Evolutionary conservation across 441 rosid species (phyloP).

Genomic region (Gossypium aridum): DNA sequence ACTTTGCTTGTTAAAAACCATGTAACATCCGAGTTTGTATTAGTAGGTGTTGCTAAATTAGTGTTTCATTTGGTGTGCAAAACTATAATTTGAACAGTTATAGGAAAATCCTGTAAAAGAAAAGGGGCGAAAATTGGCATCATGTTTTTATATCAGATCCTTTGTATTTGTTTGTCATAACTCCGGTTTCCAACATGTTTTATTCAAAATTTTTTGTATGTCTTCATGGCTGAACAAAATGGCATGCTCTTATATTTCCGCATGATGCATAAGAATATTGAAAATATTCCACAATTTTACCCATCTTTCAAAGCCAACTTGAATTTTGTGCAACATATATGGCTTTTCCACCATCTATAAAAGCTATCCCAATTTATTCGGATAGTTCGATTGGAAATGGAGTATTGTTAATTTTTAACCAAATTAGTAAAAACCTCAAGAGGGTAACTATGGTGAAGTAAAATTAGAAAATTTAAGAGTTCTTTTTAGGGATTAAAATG

Average conservation of each 20-base stretch:
- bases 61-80: slow-evolving; percentile 1
- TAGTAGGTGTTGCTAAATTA: slow-evolving; percentile 8
- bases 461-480: too few relatives aligned
- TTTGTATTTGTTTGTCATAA: background rate
- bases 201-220: background rate
- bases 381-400: too few relatives aligned
- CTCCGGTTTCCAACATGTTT: background rate
- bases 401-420: too few relatives aligned
- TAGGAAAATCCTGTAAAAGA: background rate
- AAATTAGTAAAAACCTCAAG: too few relatives aligned
- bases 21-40: background rate
- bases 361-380: too few relatives aligned
- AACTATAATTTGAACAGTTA: background rate
- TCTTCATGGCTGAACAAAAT: background rate
- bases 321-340: too few relatives aligned
- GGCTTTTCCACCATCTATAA: too few relatives aligned
- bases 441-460: too few relatives aligned
- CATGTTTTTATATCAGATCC: background rate
- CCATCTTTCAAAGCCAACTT: background rate
- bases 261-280: background rate
- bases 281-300: background rate
- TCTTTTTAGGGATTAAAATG: too few relatives aligned
- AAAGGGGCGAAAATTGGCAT: background rate
- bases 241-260: background rate
- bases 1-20: background rate